phyloP scores from a whole-genome alignment of 345 rosid species.

The Pugionium dolabratum region DNA sequence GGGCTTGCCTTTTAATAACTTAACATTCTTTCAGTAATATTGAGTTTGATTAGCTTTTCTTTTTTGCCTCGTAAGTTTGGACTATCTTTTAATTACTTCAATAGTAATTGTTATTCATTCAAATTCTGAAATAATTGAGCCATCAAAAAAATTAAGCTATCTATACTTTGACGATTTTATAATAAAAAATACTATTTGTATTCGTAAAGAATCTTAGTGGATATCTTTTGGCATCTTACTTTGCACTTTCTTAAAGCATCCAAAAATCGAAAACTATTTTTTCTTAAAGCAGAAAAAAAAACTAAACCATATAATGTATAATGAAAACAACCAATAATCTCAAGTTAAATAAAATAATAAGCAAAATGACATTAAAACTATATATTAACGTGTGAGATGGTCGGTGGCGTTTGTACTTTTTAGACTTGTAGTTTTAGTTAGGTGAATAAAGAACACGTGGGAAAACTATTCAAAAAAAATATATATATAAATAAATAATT shows the following conservation, averaged over 20 bases:
- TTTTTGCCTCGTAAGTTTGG: no score
- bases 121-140: no score
- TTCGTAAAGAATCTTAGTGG: conserved; percentile 1
- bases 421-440: conserved; percentile 26
- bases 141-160: not conserved
- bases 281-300: not conserved
- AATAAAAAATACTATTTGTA: not conserved
- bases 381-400: conserved; percentile 8
- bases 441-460: conserved; percentile 31
- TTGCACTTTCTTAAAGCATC: conserved; percentile 8
- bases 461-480: not conserved
- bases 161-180: not conserved
- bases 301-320: not conserved
- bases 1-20: conserved; percentile 10
- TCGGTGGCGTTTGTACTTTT: conserved; percentile 25
- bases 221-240: conserved; percentile 18
- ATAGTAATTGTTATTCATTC: no score
- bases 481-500: not conserved
- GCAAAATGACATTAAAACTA: not conserved
- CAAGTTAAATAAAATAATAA: not conserved
- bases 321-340: not conserved
- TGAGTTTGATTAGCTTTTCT: no score
- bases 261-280: not conserved
- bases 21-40: no score
- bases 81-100: no score